Base-by-base conservation (phyloP, 768 basidiomycete species). In the Mycena polygramma region DNA sequence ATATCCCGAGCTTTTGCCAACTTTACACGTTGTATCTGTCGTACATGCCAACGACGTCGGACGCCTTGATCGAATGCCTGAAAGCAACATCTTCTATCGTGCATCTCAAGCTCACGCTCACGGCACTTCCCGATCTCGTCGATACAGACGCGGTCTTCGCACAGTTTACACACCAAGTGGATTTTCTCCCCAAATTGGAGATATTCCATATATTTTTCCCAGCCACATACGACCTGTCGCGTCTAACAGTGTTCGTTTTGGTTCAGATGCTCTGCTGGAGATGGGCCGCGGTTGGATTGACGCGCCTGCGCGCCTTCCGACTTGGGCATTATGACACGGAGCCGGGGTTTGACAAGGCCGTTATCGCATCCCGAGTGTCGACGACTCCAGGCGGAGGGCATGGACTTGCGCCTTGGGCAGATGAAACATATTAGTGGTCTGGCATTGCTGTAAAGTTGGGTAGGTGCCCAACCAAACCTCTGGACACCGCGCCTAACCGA, bases 131-230 rank as follows among this genome's bases (percentile, higher is more conserved):
- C 8, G 17, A n/a, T n/a, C n/a, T n/a, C 41, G 0, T 5, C n/a
- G 20, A 53, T 19, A 22, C 37, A 35, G 20, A 54, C 54, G 6
- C 43, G 2, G 10, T 64, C 0, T 48, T 65, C 26, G 46, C 53
- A 3, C 8, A 57, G 19, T 35, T 57, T 9, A 57, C 55, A 20
- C 45, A 41, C 20, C 7, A 41, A 7, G 7, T 5, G 8, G 36
- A 57, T 39, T 65, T 65, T 19, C 63, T 65, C 35, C 63, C 63
- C 19, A 39, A 48, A 7, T 26, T 65, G 41, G 54, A 65, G 43
- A 43, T 26, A 5, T 45, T 63, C 39, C 39, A 39, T 39, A 9
- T 52, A 54, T 8, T 30, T 46, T 8, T 4, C 11, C 15, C 43
- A 13, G 39, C 13, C 13, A 7, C 15, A 13, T 4, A 9, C 11